Evolutionary conservation across 1,284 basidiomycete species (phyloP).

Genomic region (Takashimella koratensis): DNA sequence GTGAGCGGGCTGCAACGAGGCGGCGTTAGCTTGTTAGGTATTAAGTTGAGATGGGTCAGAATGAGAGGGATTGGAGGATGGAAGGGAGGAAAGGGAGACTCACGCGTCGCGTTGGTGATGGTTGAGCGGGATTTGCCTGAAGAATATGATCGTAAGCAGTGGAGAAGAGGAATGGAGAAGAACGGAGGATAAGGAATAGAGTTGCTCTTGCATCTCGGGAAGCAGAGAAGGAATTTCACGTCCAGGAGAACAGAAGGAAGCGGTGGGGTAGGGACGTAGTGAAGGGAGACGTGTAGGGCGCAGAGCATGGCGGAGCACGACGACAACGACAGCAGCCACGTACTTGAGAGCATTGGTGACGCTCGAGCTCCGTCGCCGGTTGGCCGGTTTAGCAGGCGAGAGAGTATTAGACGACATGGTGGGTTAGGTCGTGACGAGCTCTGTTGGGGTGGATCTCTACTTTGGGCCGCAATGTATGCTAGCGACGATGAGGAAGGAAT

Average conservation of each 20-base stretch:
- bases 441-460: no score
- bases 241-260: neutral
- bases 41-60: neutral
- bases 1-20: neutral
- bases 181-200: neutral
- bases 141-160: no score
- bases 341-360: slow-evolving; percentile 39
- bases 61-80: neutral
- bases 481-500: no score
- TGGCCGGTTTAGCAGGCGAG: neutral
- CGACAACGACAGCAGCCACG: slow-evolving; percentile 11
- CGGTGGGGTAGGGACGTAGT: no score
- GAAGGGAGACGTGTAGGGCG: no score
- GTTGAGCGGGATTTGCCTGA: slow-evolving; percentile 41
- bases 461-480: no score
- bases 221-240: no score
- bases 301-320: no score
- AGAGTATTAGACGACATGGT: slow-evolving; percentile 2
- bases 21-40: neutral
- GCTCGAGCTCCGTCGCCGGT: slow-evolving; percentile 33
- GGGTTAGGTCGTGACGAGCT: neutral
- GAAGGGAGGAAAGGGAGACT: neutral
- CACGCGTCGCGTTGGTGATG: slow-evolving; percentile 17
- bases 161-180: slow-evolving; percentile 4
- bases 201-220: no score